Evolutionary conservation across 179 eudicot genomes (phyloP), one percentile per base, ranked within the genome.

Genomic region (Drosera spatulata): DNA sequence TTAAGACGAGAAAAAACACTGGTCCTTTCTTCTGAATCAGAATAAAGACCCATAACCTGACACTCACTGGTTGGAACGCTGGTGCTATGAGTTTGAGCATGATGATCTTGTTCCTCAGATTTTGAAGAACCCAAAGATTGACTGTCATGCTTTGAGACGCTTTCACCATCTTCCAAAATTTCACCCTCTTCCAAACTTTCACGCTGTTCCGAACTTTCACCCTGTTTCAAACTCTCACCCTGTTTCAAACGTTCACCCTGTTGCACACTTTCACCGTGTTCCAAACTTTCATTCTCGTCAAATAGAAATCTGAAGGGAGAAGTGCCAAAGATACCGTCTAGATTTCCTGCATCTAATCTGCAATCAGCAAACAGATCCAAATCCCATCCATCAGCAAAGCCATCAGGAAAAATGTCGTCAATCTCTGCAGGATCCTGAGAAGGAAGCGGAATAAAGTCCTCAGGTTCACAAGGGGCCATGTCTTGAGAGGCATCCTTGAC

Each of bases 391-490:
- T 46, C 60, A 40, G 51, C 39, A 12, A 44, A 69, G 14, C 15
- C 15, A 10, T 59, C 56, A 53, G 56, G 4, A 2, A 13, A 53
- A 53, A 53, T 22, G 22, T 7, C 37, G 3, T 45, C 58, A 12
- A 42, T 66, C 67, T 66, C 71, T 50, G 42, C 46, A 22, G 53
- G 11, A 14, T 58, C 71, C 40, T 38, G 61, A n/a, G 68, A 58
- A 37, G 61, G 56, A 56, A 72, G 53, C 8, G 65, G 71, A 61
- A 66, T 72, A 57, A 10, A 66, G 44, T 62, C 68, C 6, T 50
- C 63, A 57, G 58, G 59, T 37, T 7, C 55, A 15, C 38, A 22
- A 41, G 67, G 49, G 47, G 61, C 8, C 37, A 39, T n/a, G 9
- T 54, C 13, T 13, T 59, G 39, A 53, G 67, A 62, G 55, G 47